Evolutionary conservation across 257 asterid species (phyloP).

Genomic region (Gentiana dahurica): DNA sequence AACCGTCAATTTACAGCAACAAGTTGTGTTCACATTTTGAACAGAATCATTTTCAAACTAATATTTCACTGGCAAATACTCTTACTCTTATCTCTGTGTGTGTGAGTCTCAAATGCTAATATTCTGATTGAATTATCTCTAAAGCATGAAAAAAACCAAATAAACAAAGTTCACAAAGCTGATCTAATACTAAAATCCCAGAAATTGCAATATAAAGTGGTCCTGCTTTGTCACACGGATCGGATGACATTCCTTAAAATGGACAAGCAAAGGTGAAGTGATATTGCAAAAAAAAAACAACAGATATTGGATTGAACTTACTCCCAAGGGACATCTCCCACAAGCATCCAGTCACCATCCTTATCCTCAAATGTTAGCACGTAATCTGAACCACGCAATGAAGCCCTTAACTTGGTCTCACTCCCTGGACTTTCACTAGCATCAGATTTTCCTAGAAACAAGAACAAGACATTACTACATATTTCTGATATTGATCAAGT

Average conservation of each 20-base stretch:
- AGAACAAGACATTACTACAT: too few relatives aligned
- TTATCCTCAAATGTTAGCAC: slow-evolving; percentile 35
- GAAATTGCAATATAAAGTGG: too few relatives aligned
- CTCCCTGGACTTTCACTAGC: slow-evolving; percentile 7
- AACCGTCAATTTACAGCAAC: not conserved
- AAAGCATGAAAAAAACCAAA: too few relatives aligned
- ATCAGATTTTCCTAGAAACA: slow-evolving; percentile 6
- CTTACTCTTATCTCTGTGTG: too few relatives aligned
- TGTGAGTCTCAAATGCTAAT: too few relatives aligned
- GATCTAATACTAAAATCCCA: not conserved
- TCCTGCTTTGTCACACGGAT: not conserved
- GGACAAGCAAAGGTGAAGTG: not conserved
- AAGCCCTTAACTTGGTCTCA: slow-evolving; percentile 56
- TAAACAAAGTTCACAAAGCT: too few relatives aligned
- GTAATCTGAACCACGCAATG: slow-evolving; percentile 56
- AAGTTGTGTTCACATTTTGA: not conserved
- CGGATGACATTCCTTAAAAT: not conserved
- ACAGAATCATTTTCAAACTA: not conserved
- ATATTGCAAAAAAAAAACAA: not conserved
- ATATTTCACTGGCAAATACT: too few relatives aligned
- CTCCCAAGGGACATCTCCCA: slow-evolving; percentile 32
- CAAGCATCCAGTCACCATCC: slow-evolving; percentile 34
- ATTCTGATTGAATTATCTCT: too few relatives aligned
- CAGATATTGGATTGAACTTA: slow-evolving; percentile 9
- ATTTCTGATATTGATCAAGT: too few relatives aligned